A percentile compares a stretch with the other conserved stretches of the same genome.
These are phyloP conservation scores for Hygrocybe coccinea DNA, from an alignment of 768 basidiomycete genomes.

Conservation along the genomic window DNA sequence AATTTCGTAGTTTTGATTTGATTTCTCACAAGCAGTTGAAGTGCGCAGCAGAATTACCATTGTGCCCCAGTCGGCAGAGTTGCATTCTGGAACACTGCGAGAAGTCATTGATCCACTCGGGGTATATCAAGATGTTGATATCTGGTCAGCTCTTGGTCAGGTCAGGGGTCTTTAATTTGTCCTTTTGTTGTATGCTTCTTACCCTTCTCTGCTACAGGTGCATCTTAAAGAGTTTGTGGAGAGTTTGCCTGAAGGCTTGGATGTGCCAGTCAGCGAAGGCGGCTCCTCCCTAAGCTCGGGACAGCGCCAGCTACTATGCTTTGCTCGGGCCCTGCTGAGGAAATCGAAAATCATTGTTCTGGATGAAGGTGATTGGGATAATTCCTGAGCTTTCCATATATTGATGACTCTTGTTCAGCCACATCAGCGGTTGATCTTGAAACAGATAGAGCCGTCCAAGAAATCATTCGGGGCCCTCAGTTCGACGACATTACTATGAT, in stretches of 20 bases:
- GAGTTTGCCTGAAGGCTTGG: constrained; percentile 47
- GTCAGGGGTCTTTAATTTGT: constrained; percentile 17
- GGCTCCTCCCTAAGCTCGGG: constrained; percentile 81
- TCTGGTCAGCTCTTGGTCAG: constrained; percentile 84
- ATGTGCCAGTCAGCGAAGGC: constrained; percentile 61
- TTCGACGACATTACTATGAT: too few relatives aligned
- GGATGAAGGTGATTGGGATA: constrained; percentile 65
- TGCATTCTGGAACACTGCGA: constrained; percentile 70
- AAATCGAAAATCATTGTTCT: constrained; percentile 87
- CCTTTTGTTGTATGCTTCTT: background rate
- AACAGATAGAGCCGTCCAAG: constrained; percentile 67
- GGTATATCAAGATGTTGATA: constrained; percentile 66
- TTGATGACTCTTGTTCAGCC: constrained; percentile 38
- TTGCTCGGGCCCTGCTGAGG: constrained; percentile 76
- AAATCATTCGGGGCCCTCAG: constrained; percentile 63
- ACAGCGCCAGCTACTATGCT: constrained; percentile 84
- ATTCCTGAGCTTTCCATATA: background rate
- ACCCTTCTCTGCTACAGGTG: constrained; percentile 38
- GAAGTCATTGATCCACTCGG: constrained; percentile 90
- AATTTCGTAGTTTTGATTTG: background rate
- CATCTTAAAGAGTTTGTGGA: constrained; percentile 68
- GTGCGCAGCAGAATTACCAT: constrained; percentile 80
- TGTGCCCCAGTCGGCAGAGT: constrained; percentile 73
- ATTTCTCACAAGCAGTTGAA: constrained; percentile 18
- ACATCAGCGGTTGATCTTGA: constrained; percentile 81